Base-by-base conservation (phyloP, 352 stramenopile species). In the Globisporangium irregulare region DNA sequence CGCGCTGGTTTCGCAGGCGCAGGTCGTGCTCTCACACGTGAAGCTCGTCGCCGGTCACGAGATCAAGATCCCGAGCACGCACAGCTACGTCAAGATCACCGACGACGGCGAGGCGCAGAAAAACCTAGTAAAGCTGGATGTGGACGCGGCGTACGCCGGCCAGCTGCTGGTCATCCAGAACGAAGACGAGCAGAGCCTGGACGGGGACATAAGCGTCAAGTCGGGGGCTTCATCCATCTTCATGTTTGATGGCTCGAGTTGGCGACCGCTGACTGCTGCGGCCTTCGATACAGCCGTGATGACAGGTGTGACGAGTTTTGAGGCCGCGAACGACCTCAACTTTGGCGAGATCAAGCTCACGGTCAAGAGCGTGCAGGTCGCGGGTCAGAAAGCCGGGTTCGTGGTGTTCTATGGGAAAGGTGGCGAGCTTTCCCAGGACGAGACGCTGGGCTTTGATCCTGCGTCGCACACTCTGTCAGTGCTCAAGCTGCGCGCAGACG, bases 111-210 rank as follows among this genome's bases (percentile, higher is more conserved):
- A 64, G 9, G 36, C 27, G 0, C 61, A 62, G 3, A 20, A 57
- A 20, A 92, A 90, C 36, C 27, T 27, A 0, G 82, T 76, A 1
- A 62, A 46, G n/a, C 82, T 94, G 3, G 81, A 89, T 50, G 62
- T 51, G 43, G 41, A 71, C 4, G 59, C 74, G 4, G 82, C 86
- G 1, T 77, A 77, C 24, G 73, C 74, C 24, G 86, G 86, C 1
- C 86, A 94, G 56, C 68, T 94, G 8, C 74, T 94, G 32, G 73
- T 94, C 18, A 72, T 94, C 32, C 86, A 94, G 65, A 94, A 92
- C 64, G 79, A 89, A 27, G 86, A 92, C 68, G 81, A 84, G 25
- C 68, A 92, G 34, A 55, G 56, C 20, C 69, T 94, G 0, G 54
- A 71, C 20, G 81, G 81, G 8, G 78, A 86, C 7, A 43, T 92